These are phyloP conservation scores for Thraustochytrium striatum DNA, from an alignment of 352 stramenopile species.

Conservation along the genomic window DNA sequence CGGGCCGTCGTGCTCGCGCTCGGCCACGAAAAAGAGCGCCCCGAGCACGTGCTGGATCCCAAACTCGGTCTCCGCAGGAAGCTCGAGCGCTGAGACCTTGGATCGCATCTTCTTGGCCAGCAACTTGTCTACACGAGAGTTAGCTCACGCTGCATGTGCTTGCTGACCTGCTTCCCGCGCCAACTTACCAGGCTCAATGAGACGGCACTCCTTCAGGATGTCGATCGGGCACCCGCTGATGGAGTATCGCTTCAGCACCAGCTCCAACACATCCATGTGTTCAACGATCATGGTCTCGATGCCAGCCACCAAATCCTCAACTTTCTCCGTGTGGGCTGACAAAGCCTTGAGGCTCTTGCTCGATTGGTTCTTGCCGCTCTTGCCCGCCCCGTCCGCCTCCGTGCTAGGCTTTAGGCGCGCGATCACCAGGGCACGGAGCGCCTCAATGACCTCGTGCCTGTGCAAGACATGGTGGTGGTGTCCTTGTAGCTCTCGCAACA, in stretches of 20 bases:
- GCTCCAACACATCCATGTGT: not conserved
- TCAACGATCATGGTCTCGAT: not conserved
- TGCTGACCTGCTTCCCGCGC: no score
- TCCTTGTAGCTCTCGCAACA: not conserved
- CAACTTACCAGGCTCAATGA: no score
- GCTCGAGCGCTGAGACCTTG: not conserved
- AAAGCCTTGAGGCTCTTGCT: not conserved
- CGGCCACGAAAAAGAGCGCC: conserved; percentile 27
- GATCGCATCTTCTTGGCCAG: not conserved
- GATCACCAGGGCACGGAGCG: not conserved
- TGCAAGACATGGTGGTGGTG: not conserved
- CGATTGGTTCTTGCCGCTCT: not conserved
- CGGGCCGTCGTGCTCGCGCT: not conserved
- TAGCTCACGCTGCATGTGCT: no score
- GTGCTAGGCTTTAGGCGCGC: not conserved
- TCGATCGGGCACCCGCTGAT: not conserved
- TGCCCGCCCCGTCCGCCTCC: no score
- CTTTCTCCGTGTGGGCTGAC: not conserved
- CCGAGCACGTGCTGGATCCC: not conserved
- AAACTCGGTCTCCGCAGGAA: not conserved
- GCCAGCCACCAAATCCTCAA: not conserved
- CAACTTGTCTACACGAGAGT: not conserved
- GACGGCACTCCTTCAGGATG: conserved; percentile 18
- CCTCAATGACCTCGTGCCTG: not conserved
- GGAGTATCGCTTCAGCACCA: not conserved